These are phyloP conservation scores for Pharus latifolius DNA, from an alignment of 176 grass and related monocot genomes.

Conservation along the genomic window DNA sequence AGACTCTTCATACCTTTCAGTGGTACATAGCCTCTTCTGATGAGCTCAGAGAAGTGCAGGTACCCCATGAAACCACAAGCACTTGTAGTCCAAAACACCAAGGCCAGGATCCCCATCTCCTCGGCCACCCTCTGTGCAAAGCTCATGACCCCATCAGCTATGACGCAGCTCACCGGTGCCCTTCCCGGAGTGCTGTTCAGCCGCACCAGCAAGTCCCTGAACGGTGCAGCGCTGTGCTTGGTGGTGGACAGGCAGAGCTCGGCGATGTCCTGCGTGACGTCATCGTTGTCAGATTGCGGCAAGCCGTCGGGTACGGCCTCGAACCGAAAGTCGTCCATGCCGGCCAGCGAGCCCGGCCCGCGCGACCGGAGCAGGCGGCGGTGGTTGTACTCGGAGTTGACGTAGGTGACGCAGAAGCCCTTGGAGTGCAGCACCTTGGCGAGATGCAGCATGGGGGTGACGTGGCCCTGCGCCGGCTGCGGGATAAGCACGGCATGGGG, in stretches of 20 bases:
- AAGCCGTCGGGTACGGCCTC: constrained; percentile 45
- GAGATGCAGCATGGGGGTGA: constrained; percentile 39
- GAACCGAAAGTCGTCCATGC: constrained; percentile 27
- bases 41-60: constrained; percentile 33
- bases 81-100: constrained; percentile 48
- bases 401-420: constrained; percentile 49
- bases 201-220: constrained; percentile 18
- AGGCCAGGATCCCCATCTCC: constrained; percentile 20
- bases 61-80: constrained; percentile 43
- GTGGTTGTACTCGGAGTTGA: constrained; percentile 53
- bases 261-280: constrained; percentile 45
- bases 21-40: constrained; percentile 34
- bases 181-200: background rate
- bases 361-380: constrained; percentile 18
- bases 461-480: constrained; percentile 42
- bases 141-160: constrained; percentile 43
- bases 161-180: constrained; percentile 36
- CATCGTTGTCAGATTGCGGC: constrained; percentile 4
- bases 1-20: constrained; percentile 21
- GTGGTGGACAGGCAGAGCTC: constrained; percentile 24
- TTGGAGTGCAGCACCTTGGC: constrained; percentile 41
- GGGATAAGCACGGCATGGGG: constrained; percentile 36
- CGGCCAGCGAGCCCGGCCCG: constrained; percentile 8
- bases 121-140: constrained; percentile 26
- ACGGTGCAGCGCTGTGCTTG: constrained; percentile 4